Evolutionary conservation across 1,139 yeast species (phyloP).

Genomic region (Nakaseomyces uthaithaninus): DNA sequence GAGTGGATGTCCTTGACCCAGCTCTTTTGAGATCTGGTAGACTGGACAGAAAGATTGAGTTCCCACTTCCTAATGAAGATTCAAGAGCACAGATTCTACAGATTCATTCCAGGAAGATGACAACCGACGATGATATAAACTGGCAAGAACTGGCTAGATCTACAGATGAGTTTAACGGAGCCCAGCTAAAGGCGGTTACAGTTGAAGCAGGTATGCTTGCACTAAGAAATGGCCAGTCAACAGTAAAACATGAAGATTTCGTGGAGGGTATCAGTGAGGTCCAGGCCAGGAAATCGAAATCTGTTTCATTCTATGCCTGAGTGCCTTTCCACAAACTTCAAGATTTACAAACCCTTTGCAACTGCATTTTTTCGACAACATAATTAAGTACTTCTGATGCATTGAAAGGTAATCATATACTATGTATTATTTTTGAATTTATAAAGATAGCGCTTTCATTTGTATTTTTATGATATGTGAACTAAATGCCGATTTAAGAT

Average conservation of each 20-base stretch:
- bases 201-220: constrained; percentile 99
- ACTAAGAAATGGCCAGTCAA: constrained; percentile 83
- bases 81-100: constrained; percentile 94
- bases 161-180: constrained; percentile 97
- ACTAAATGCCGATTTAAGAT: too few relatives aligned
- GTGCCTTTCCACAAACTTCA: background rate
- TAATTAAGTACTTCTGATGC: too few relatives aligned
- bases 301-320: constrained; percentile 91
- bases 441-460: too few relatives aligned
- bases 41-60: constrained; percentile 93
- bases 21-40: constrained; percentile 96
- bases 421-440: too few relatives aligned
- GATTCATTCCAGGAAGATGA: constrained; percentile 94
- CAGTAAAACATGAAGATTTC: constrained; percentile 93
- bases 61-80: constrained; percentile 95
- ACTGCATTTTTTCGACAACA: background rate
- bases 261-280: constrained; percentile 98
- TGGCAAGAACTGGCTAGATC: constrained; percentile 98
- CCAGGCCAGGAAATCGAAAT: constrained; percentile 91
- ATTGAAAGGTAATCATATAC: too few relatives aligned
- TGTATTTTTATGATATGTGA: background rate
- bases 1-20: constrained; percentile 96
- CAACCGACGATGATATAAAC: constrained; percentile 85
- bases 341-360: background rate
- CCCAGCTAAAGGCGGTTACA: constrained; percentile 94